These are phyloP conservation scores for Alopecurus myosuroides DNA, from an alignment of 176 grass and related monocot species.

Conservation along the genomic window DNA sequence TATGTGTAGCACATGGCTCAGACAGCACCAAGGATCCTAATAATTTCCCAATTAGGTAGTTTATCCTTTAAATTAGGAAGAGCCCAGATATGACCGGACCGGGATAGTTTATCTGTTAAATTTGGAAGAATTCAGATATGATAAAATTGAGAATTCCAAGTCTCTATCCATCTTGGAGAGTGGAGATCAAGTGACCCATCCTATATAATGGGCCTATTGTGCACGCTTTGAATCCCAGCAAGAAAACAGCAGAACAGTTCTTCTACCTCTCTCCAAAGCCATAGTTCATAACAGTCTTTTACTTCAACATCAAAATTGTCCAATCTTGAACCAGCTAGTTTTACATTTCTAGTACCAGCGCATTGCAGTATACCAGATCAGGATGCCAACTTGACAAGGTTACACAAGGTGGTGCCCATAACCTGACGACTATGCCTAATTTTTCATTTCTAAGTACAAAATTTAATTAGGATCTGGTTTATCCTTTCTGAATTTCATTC, in stretches of 20 bases:
- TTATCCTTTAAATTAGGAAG: neutral
- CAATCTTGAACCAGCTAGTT: neutral
- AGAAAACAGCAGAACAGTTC: neutral
- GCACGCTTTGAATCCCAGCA: neutral
- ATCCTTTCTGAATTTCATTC: constrained; percentile 3
- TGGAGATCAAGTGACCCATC: neutral
- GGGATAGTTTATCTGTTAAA: neutral
- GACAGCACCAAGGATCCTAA: neutral
- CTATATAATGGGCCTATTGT: neutral
- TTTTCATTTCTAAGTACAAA: neutral
- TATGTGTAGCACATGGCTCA: neutral
- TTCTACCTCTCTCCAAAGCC: neutral
- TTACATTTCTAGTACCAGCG: constrained; percentile 4
- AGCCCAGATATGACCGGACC: neutral
- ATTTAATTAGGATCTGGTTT: constrained; percentile 5
- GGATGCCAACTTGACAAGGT: constrained; percentile 14
- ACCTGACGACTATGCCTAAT: neutral
- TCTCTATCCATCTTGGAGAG: neutral
- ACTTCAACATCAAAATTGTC: neutral
- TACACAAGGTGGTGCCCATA: neutral
- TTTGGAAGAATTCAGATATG: neutral
- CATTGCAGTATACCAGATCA: constrained; percentile 18
- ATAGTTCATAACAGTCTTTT: neutral
- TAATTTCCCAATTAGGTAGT: neutral
- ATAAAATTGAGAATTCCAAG: neutral